Conservation (phyloP, 2,329 filamentous ascomycete species). For the Colletotrichum zoysiae region DNA sequence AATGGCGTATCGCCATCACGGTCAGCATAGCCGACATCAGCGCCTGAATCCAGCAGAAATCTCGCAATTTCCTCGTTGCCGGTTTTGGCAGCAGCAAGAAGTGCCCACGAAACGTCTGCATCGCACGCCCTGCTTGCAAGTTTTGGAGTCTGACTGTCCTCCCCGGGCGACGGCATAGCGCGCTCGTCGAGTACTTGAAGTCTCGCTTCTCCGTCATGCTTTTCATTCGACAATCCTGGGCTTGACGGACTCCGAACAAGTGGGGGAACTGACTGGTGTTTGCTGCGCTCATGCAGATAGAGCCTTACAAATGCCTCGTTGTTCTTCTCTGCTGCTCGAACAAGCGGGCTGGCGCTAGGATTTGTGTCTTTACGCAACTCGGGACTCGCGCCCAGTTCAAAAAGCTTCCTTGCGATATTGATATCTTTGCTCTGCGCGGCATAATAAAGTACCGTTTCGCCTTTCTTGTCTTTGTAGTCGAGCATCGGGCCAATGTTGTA, state of each 20-base stretch:
- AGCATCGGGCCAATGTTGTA: background rate
- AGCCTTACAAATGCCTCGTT: background rate
- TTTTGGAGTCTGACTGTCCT: accelerated
- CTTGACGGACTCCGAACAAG: accelerated
- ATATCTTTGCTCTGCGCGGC: background rate
- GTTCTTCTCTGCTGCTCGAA: background rate
- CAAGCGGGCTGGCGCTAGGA: background rate
- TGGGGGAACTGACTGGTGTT: accelerated
- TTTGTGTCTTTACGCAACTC: no score
- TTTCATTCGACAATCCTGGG: background rate
- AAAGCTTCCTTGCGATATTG: accelerated
- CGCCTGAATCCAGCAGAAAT: background rate
- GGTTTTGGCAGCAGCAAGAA: background rate
- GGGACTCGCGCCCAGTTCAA: background rate
- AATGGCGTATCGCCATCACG: accelerated
- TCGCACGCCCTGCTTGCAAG: background rate
- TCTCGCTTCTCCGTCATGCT: background rate
- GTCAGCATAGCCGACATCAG: accelerated
- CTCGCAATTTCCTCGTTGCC: background rate
- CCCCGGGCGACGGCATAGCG: accelerated
- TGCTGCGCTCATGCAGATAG: accelerated
- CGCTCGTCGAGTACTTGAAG: background rate
- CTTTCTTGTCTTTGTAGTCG: accelerated
- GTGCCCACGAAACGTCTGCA: background rate
- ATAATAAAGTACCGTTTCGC: background rate